Conservation (phyloP, 768 basidiomycete genomes). For the Imleria badia region DNA sequence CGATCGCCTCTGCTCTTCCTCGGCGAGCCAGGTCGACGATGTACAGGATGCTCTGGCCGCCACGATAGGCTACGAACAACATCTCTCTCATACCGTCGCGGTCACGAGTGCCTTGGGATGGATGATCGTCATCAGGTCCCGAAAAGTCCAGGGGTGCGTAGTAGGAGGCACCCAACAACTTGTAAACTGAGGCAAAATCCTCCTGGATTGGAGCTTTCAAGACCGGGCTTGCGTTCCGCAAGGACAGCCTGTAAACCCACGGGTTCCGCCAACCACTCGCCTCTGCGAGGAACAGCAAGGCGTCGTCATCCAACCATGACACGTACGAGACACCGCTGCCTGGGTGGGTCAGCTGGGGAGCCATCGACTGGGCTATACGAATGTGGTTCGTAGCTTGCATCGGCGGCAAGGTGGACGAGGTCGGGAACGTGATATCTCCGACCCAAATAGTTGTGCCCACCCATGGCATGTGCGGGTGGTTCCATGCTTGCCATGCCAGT, state of each 20-base stretch:
- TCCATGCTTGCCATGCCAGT: slow-evolving; percentile 1
- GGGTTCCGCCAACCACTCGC: slow-evolving; percentile 6
- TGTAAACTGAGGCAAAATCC: slow-evolving; percentile 3
- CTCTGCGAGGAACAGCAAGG: slow-evolving; percentile 1
- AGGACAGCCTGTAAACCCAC: neutral
- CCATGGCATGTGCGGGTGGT: slow-evolving; percentile 5
- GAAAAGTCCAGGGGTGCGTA: neutral
- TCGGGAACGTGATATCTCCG: neutral
- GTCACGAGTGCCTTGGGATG: neutral
- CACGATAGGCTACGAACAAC: slow-evolving; percentile 3
- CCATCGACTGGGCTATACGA: neutral
- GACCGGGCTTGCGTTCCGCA: neutral
- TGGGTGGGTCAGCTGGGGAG: neutral
- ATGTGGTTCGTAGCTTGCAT: neutral
- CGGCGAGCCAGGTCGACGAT: neutral
- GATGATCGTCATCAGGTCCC: neutral
- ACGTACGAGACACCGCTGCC: slow-evolving; percentile 3
- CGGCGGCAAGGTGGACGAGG: neutral
- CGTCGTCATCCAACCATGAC: neutral
- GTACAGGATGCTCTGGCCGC: slow-evolving; percentile 1
- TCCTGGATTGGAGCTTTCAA: neutral
- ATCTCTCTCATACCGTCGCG: neutral
- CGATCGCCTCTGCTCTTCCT: neutral
- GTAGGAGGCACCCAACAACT: slow-evolving; percentile 1
- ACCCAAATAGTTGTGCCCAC: neutral